A percentile compares a stretch with the other conserved stretches of the same genome.
Evolutionary conservation across 2,329 filamentous ascomycete species (phyloP).

Genomic region (Arthrobotrys sinensis): DNA sequence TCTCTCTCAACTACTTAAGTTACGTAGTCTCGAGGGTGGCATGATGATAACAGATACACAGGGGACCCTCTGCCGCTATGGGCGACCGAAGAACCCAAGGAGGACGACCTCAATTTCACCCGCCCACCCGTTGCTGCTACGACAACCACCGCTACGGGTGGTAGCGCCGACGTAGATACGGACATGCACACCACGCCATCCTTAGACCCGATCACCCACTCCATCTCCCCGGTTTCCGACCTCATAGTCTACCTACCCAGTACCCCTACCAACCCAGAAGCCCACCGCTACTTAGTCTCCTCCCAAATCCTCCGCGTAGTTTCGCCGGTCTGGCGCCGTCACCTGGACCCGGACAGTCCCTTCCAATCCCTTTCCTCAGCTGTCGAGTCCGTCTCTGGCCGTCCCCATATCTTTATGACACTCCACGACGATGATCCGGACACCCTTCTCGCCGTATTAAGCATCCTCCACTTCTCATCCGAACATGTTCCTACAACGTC

Average conservation of each 20-base stretch:
- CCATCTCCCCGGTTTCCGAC: constrained; percentile 53
- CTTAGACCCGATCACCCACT: constrained; percentile 1
- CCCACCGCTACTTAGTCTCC: constrained; percentile 49
- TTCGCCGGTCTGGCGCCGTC: constrained; percentile 47
- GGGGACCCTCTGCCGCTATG: constrained; percentile 50
- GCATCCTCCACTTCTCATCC: constrained; percentile 43
- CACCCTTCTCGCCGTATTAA: constrained; percentile 38
- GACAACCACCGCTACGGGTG: not conserved
- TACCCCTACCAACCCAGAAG: not conserved
- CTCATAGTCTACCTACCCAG: constrained; percentile 43
- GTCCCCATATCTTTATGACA: constrained; percentile 34
- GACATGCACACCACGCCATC: not conserved
- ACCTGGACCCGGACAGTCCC: constrained; percentile 38
- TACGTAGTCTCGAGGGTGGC: not conserved
- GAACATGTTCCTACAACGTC: constrained; percentile 14
- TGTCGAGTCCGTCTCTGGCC: constrained; percentile 1
- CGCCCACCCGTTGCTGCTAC: constrained; percentile 9
- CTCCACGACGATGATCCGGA: constrained; percentile 54
- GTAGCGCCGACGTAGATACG: not conserved
- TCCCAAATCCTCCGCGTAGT: constrained; percentile 55
- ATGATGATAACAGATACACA: not conserved
- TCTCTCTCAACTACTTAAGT: not conserved
- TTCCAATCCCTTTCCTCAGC: constrained; percentile 13
- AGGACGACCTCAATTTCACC: constrained; percentile 40
- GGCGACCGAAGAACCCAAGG: constrained; percentile 1